Evolutionary conservation across 352 stramenopile genomes (phyloP).

Genomic region (Pythium aquatile): DNA sequence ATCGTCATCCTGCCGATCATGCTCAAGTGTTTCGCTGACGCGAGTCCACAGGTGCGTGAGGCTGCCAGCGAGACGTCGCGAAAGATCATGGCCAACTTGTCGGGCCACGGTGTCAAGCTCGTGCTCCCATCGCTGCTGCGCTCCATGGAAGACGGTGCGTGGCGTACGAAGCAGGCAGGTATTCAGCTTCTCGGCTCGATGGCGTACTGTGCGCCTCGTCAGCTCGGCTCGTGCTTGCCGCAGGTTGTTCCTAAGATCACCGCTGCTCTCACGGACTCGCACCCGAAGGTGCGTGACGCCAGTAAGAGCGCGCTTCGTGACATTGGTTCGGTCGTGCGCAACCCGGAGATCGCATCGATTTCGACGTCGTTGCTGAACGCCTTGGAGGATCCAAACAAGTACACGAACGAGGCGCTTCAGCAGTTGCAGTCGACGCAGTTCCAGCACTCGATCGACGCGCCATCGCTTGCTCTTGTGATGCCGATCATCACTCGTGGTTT

Average conservation of each 20-base stretch:
- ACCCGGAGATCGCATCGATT: conserved; percentile 98
- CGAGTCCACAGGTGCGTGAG: conserved; percentile 94
- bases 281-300: conserved; percentile 97
- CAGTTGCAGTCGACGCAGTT: conserved; percentile 98
- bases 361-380: conserved; percentile 93
- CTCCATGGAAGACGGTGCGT: conserved; percentile 92
- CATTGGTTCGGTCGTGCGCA: conserved; percentile 98
- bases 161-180: conserved; percentile 98
- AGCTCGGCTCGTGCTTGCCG: conserved; percentile 97
- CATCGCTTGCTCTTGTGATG: conserved; percentile 99
- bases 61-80: conserved; percentile 94
- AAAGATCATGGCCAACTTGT: conserved; percentile 99
- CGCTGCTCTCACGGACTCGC: conserved; percentile 96
- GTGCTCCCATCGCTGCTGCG: conserved; percentile 97
- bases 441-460: conserved; percentile 99
- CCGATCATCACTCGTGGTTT: conserved; percentile 98
- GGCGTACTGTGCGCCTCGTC: conserved; percentile 98
- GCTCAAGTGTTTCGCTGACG: conserved; percentile 97
- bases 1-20: conserved; percentile 99
- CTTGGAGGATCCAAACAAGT: conserved; percentile 92
- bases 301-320: conserved; percentile 95
- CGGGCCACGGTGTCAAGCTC: conserved; percentile 98
- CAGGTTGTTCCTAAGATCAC: conserved; percentile 99
- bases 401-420: conserved; percentile 94
- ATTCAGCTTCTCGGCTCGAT: conserved; percentile 98